These are phyloP conservation scores for Pseudopithomyces chartarum DNA, from an alignment of 2,329 filamentous ascomycete genomes.

Conservation along the genomic window DNA sequence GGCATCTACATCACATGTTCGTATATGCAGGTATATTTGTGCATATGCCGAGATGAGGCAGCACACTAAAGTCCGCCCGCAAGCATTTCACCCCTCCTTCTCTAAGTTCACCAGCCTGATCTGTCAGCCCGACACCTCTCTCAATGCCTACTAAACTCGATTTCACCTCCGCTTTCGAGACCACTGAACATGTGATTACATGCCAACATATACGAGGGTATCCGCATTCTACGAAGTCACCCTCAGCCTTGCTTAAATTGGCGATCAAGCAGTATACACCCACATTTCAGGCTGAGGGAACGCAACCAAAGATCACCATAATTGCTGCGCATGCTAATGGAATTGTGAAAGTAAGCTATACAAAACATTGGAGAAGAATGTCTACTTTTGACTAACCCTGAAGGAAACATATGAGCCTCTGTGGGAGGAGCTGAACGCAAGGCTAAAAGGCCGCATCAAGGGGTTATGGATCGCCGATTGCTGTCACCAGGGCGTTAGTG, in stretches of 20 bases:
- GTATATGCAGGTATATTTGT: too few relatives aligned
- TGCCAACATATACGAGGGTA: conserved; percentile 24
- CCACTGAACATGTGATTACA: conserved; percentile 21
- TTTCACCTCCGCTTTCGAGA: too few relatives aligned
- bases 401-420: conserved; percentile 26
- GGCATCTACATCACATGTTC: too few relatives aligned
- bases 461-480: conserved; percentile 25
- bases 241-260: conserved; percentile 16
- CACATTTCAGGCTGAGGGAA: background rate
- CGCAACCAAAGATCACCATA: conserved; percentile 16
- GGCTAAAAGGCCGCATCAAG: conserved; percentile 5
- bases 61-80: too few relatives aligned
- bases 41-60: too few relatives aligned
- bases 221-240: conserved; percentile 15
- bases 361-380: too few relatives aligned
- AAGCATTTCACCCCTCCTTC: too few relatives aligned
- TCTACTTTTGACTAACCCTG: background rate
- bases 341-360: conserved; percentile 19
- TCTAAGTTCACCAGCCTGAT: too few relatives aligned
- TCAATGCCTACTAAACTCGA: too few relatives aligned
- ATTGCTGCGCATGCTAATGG: conserved; percentile 28
- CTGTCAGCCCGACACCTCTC: too few relatives aligned
- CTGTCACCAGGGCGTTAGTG: conserved; percentile 23
- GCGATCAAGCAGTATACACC: conserved; percentile 26
- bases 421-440: conserved; percentile 18